Evolutionary conservation across 2,329 filamentous ascomycete species (phyloP).

Genomic region (Fusarium staphyleae): DNA sequence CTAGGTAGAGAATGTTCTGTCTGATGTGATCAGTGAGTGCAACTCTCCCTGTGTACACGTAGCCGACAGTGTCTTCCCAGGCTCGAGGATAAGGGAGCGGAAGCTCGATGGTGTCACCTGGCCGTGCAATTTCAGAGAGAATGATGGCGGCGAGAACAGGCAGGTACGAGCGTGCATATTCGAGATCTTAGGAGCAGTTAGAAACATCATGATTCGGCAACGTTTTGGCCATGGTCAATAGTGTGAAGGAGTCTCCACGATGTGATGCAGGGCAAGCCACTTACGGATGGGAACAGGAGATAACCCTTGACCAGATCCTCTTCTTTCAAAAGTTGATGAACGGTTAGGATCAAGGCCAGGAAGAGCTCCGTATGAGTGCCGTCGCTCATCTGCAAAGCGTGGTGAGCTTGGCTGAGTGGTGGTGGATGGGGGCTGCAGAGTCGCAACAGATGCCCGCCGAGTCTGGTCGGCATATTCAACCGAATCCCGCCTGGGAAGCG

Average conservation of each 20-base stretch:
- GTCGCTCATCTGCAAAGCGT: slow-evolving; percentile 6
- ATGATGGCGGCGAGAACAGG: slow-evolving; percentile 64
- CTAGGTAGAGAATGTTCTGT: slow-evolving; percentile 63
- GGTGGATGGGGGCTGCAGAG: slow-evolving; percentile 12
- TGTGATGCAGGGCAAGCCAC: slow-evolving; percentile 19
- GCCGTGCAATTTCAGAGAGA: slow-evolving; percentile 58
- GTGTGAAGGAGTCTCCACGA: background rate
- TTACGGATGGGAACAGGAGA: slow-evolving; percentile 37
- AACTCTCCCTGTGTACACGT: slow-evolving; percentile 61
- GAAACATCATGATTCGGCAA: background rate
- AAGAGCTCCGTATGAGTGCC: slow-evolving; percentile 23
- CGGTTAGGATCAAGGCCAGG: background rate
- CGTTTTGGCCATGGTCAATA: background rate
- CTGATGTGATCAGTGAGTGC: slow-evolving; percentile 54
- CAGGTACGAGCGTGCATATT: slow-evolving; percentile 48
- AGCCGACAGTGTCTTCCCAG: slow-evolving; percentile 63
- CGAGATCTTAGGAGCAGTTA: slow-evolving; percentile 41
- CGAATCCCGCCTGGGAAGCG: slow-evolving; percentile 49
- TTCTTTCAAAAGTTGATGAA: slow-evolving; percentile 13
- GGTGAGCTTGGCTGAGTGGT: slow-evolving; percentile 19
- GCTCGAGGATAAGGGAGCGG: slow-evolving; percentile 63
- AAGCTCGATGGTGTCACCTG: slow-evolving; percentile 63
- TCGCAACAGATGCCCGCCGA: slow-evolving; percentile 27
- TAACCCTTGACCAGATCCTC: slow-evolving; percentile 16
- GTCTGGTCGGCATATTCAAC: slow-evolving; percentile 7